Conservation (phyloP, 2,329 filamentous ascomycete species). For the Colletotrichum somersetense region DNA sequence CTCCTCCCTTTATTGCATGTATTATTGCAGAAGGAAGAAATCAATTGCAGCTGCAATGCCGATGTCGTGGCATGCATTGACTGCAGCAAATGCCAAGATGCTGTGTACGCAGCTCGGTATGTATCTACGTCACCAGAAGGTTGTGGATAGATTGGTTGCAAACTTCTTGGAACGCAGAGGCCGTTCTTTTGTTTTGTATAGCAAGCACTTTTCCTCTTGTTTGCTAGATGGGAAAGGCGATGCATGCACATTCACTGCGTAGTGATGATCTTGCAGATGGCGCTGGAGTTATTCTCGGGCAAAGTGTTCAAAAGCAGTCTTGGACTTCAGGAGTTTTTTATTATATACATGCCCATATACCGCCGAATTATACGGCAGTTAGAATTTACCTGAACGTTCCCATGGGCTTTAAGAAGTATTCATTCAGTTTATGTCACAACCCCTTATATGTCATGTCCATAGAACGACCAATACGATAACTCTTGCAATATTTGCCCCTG, state of each 20-base stretch:
- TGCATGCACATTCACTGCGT: background rate
- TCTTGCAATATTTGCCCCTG: too few relatives aligned
- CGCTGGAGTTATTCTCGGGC: too few relatives aligned
- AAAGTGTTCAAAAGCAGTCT: too few relatives aligned
- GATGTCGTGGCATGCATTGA: background rate
- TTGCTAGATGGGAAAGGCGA: background rate
- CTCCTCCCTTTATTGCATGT: rapidly evolving
- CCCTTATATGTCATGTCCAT: rapidly evolving
- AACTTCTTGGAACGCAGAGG: too few relatives aligned
- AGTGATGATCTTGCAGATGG: background rate
- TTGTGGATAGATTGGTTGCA: background rate
- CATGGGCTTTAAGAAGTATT: too few relatives aligned
- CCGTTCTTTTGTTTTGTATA: background rate
- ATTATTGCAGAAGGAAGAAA: background rate
- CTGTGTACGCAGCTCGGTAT: background rate
- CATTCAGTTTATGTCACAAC: too few relatives aligned
- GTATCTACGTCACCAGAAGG: background rate
- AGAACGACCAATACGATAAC: too few relatives aligned
- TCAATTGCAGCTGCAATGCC: background rate
- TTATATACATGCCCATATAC: too few relatives aligned
- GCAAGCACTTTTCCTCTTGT: background rate
- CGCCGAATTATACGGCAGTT: too few relatives aligned
- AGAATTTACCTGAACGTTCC: too few relatives aligned
- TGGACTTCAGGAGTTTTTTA: too few relatives aligned
- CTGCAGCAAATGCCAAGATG: background rate